A percentile compares a stretch with the other conserved stretches of the same genome.
phyloP scores from a whole-genome alignment of 768 basidiomycete genomes.

The Galerina marginata region DNA sequence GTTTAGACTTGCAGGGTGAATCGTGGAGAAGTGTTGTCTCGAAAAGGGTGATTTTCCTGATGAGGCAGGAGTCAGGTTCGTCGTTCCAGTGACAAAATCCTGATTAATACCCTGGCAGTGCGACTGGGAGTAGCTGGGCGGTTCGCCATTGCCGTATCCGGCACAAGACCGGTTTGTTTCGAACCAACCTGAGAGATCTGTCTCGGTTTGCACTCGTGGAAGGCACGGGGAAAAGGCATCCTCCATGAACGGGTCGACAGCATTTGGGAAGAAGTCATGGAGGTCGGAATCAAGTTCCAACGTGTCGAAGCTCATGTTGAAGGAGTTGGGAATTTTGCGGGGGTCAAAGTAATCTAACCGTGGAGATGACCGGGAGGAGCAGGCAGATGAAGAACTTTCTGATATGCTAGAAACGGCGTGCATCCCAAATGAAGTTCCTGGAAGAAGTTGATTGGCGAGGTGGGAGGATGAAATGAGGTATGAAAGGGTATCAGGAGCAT shows the following conservation, averaged over 20 bases:
- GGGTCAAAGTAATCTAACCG: slow-evolving; percentile 43
- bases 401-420: slow-evolving; percentile 30
- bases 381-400: slow-evolving; percentile 40
- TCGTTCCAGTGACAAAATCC: slow-evolving; percentile 24
- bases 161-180: slow-evolving; percentile 41
- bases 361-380: slow-evolving; percentile 45
- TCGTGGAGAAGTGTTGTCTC: slow-evolving; percentile 26
- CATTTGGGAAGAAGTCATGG: slow-evolving; percentile 40
- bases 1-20: slow-evolving; percentile 17
- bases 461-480: slow-evolving; percentile 25
- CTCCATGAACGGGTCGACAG: slow-evolving; percentile 43
- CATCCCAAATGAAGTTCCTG: slow-evolving; percentile 22
- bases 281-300: slow-evolving; percentile 33
- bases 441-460: slow-evolving; percentile 18
- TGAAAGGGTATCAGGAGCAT: slow-evolving; percentile 21
- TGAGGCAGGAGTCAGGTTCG: slow-evolving; percentile 29
- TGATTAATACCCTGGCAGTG: slow-evolving; percentile 22
- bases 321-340: slow-evolving; percentile 32
- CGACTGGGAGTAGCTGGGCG: slow-evolving; percentile 24
- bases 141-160: slow-evolving; percentile 34
- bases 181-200: slow-evolving; percentile 39
- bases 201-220: slow-evolving; percentile 27
- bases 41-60: slow-evolving; percentile 28
- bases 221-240: slow-evolving; percentile 37
- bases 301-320: slow-evolving; percentile 37